Percentiles rank a stretch among this genome's conserved stretches.
Conservation (phyloP, 2,329 filamentous ascomycete species). For the Claviceps lovelessii region DNA sequence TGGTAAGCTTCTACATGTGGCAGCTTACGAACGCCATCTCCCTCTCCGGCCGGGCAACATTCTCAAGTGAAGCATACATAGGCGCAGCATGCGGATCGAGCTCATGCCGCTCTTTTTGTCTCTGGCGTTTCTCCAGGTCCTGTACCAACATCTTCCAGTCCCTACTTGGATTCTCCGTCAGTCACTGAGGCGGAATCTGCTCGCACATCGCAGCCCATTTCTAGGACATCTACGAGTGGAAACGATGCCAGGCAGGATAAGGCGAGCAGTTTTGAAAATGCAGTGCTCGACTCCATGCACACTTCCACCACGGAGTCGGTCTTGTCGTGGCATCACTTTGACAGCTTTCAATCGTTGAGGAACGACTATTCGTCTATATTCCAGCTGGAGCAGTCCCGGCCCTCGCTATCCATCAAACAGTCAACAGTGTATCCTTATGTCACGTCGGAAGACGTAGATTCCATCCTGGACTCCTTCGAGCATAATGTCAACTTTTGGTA, state of each 20-base stretch:
- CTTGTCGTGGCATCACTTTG: conserved; percentile 37
- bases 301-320: conserved; percentile 36
- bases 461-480: conserved; percentile 29
- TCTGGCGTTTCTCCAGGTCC: not conserved
- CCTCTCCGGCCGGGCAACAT: not conserved
- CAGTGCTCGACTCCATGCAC: conserved; percentile 34
- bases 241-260: conserved; percentile 8
- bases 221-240: conserved; percentile 12
- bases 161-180: conserved; percentile 2
- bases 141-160: not conserved
- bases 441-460: conserved; percentile 25
- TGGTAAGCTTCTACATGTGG: conserved; percentile 18
- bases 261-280: conserved; percentile 25
- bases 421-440: conserved; percentile 28
- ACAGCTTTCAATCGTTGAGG: conserved; percentile 27
- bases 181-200: conserved; percentile 2
- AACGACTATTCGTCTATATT: conserved; percentile 31
- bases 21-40: not conserved
- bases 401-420: conserved; percentile 19
- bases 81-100: conserved; percentile 3
- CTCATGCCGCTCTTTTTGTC: conserved; percentile 8
- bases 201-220: conserved; percentile 12
- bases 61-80: not conserved
- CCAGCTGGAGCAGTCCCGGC: conserved; percentile 29
- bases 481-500: conserved; percentile 38